These are phyloP conservation scores for Leptographium galeiforme DNA, from an alignment of 2,329 filamentous ascomycete genomes.

Conservation along the genomic window DNA sequence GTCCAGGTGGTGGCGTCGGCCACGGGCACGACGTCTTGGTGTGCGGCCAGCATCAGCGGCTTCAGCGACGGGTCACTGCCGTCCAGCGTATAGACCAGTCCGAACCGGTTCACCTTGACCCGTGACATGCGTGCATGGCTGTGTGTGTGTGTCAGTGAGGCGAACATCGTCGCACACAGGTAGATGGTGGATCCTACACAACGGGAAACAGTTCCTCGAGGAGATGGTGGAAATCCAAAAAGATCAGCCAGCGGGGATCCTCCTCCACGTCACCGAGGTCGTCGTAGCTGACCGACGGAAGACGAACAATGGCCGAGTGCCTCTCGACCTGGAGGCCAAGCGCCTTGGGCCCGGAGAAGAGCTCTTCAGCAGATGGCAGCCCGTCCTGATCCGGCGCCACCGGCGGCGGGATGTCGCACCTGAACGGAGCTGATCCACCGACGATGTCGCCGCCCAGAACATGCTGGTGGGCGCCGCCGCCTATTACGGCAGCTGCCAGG, in stretches of 20 bases:
- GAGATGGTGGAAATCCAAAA: conserved; percentile 38
- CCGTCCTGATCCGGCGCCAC: conserved; percentile 9
- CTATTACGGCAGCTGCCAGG: not conserved
- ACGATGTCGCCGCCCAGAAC: not conserved
- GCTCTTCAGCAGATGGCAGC: conserved; percentile 7
- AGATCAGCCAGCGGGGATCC: conserved; percentile 45
- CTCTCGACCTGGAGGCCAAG: conserved; percentile 13
- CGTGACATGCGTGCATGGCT: conserved; percentile 21
- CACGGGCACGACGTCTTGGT: conserved; percentile 52
- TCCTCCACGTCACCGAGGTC: conserved; percentile 37
- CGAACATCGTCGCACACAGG: conserved; percentile 9
- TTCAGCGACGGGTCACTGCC: conserved; percentile 35
- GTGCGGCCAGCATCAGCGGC: conserved; percentile 46
- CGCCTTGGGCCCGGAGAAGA: conserved; percentile 7
- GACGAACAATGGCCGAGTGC: conserved; percentile 17
- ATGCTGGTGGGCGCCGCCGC: not conserved
- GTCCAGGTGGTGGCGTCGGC: conserved; percentile 42
- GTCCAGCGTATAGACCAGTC: conserved; percentile 42
- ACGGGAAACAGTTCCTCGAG: conserved; percentile 37
- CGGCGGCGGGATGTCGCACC: conserved; percentile 10
- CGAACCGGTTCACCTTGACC: conserved; percentile 45
- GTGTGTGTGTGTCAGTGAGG: not conserved
- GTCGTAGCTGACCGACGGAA: conserved; percentile 20
- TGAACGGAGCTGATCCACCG: conserved; percentile 1
- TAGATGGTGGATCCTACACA: conserved; percentile 22